Evolutionary conservation across 345 rosid genomes (phyloP), one percentile per base, ranked within the genome.

Genomic region (Arabidopsis suecica): DNA sequence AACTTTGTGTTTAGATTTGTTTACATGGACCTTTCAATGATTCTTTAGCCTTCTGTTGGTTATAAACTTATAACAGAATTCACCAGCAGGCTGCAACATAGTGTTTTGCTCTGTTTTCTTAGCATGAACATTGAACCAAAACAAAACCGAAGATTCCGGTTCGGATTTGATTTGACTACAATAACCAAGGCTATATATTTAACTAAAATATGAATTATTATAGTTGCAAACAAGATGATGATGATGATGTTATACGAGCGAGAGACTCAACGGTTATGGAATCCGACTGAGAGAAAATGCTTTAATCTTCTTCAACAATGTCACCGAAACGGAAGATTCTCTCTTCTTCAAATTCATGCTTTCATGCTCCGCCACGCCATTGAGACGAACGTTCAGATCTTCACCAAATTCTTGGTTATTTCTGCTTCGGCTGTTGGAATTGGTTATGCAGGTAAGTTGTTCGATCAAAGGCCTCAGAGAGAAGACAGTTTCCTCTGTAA

Each of bases 401-500:
- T 89, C 77, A 82, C 93, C 22, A 88, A 88, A 64, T 71, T 92
- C 76, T 78, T 89, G 62, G 14, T 53, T 42, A 22, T 73, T 6
- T 86, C 84, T 38, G 79, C 83, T 16, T 79, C 84, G 23, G 41
- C 13, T n/a, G 62, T 78, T 37, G 83, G 83, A 3, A 61, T 80
- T 50, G 47, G 74, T 33, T 76, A 87, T 57, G 96, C 93, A 5
- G 92, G 93, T 50, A 65, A 50, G 51, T 5, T 84, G 81, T 92
- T 89, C 84, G 89, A 86, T 50, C 41, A 20, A 11, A 79, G 88
- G 49, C 84, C 85, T 63, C 85, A 75, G 0, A 78, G 75, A 80
- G 88, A 82, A 60, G 92, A 88, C 32, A 76, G 82, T 5, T 84
- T 86, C 64, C 85, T 92, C 25, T 88, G 87, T 78, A 92, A 88